Conservation (phyloP, 306 rosid species). For the Castanopsis chinensis region DNA sequence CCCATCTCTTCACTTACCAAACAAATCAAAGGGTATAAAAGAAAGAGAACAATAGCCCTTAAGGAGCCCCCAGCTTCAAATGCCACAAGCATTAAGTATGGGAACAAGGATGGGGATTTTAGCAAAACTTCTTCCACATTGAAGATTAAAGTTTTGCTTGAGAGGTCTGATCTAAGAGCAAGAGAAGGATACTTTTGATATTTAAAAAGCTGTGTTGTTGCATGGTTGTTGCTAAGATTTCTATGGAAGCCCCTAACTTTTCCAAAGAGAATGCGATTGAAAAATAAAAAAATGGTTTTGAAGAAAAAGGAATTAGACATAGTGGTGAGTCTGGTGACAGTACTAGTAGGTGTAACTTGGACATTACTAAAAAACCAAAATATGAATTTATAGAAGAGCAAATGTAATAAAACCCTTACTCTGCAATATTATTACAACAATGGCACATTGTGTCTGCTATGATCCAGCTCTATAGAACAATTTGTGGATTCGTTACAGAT, state of each 20-base stretch:
- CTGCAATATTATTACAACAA: slow-evolving; percentile 28
- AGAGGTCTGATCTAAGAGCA: slow-evolving; percentile 36
- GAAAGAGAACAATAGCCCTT: slow-evolving; percentile 47
- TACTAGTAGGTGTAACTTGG: background rate
- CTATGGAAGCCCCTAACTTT: slow-evolving; percentile 38
- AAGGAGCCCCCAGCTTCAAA: slow-evolving; percentile 71
- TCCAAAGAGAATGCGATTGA: slow-evolving; percentile 49
- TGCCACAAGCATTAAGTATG: slow-evolving; percentile 90
- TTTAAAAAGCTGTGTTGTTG: slow-evolving; percentile 21
- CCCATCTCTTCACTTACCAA: slow-evolving; percentile 45
- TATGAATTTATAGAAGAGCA: slow-evolving; percentile 21
- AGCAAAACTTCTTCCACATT: slow-evolving; percentile 64
- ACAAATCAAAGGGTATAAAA: slow-evolving; percentile 58
- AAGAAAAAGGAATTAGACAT: slow-evolving; percentile 48
- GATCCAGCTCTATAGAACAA: background rate
- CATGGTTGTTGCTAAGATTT: slow-evolving; percentile 27
- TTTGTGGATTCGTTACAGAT: background rate
- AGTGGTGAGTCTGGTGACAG: slow-evolving; percentile 13
- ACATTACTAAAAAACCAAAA: background rate
- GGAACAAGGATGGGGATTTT: slow-evolving; percentile 52
- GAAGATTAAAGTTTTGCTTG: slow-evolving; percentile 50
- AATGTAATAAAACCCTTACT: slow-evolving; percentile 19
- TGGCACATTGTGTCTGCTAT: slow-evolving; percentile 17
- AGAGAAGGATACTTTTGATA: slow-evolving; percentile 44
- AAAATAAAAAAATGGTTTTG: slow-evolving; percentile 47